Base-by-base conservation (phyloP, 495 filamentous ascomycete genomes). In the Aspergillus olivimuriae region DNA sequence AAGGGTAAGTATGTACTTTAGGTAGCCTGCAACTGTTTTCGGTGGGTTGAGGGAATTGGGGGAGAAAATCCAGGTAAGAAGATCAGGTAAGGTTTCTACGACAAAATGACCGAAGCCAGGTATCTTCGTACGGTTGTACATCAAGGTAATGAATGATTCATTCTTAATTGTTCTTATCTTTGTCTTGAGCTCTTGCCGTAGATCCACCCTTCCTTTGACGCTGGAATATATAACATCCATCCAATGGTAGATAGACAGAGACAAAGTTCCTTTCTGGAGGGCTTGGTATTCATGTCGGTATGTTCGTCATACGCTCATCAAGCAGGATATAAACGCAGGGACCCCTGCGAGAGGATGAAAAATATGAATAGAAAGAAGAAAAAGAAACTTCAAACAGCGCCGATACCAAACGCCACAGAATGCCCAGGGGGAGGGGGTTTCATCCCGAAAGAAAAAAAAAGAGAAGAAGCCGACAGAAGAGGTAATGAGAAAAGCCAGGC, bases 41-140 rank as follows among this genome's bases (percentile, higher is more conserved):
- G 40, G 52, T 40, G 49, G 52, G 45, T 42, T 52, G 49, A 38
- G 48, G 35, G 39, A 31, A 24, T 38, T 34, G 44, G 24, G 56
- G 44, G 50, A 43, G 50, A 50, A 51, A 28, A 50, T 44, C 59
- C 55, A 80, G 76, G 77, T 82, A 79, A 82, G 77, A 78, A 81
- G 77, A 76, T 76, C 75, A 84, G 82, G 80, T 84, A 85, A 83
- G 77, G 60, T 56, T 52, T 61, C 50, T 22, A 44, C 32, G 47
- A 59, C n/a, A 47, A 52, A 59, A 60, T 57, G 45, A 66, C 63
- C 53, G 46, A 58, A 55, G 43, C 52, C 58, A 65, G 51, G 48
- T 44, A 54, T 56, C 45, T 58, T 57, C 41, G 54, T 60, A 58
- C 52, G 47, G 35, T 46, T 47, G 39, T 53, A 55, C 60, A 51